A percentile compares a stretch with the other conserved stretches of the same genome.
These are phyloP conservation scores for Lactifluus subvellereus DNA, from an alignment of 768 basidiomycete genomes.

Conservation along the genomic window DNA sequence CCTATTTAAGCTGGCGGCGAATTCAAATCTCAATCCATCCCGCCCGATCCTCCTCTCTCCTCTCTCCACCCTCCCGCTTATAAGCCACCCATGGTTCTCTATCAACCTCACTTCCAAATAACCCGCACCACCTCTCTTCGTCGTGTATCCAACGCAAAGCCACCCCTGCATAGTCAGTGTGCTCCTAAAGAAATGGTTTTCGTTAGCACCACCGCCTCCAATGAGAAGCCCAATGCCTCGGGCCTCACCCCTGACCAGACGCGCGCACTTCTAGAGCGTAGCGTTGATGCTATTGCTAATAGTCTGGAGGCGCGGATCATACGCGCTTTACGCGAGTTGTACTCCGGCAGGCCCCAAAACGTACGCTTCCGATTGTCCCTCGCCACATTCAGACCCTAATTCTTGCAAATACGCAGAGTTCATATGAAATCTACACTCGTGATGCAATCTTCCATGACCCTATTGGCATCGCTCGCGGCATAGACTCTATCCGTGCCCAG, in stretches of 20 bases:
- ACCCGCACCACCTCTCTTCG: conserved; percentile 20
- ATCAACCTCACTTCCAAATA: conserved; percentile 14
- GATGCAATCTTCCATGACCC: conserved; percentile 42
- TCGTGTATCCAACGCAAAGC: conserved; percentile 19
- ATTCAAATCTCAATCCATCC: neutral
- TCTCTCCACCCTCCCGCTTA: neutral
- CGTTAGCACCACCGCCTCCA: conserved; percentile 18
- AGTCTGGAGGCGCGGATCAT: conserved; percentile 31
- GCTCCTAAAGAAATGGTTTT: conserved; percentile 24
- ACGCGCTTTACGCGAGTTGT: conserved; percentile 39
- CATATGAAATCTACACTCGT: conserved; percentile 39
- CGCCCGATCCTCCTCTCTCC: neutral
- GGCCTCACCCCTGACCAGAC: conserved; percentile 37
- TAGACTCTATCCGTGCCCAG: conserved; percentile 38
- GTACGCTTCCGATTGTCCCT: conserved; percentile 20
- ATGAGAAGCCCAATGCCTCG: conserved; percentile 33
- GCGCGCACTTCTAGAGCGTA: conserved; percentile 36
- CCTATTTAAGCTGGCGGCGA: conserved; percentile 3
- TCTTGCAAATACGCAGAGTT: conserved; percentile 28
- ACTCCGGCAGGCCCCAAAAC: conserved; percentile 9
- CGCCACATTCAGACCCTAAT: neutral
- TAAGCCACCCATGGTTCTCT: conserved; percentile 17
- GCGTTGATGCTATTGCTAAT: conserved; percentile 30
- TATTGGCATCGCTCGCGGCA: conserved; percentile 40
- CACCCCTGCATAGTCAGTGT: neutral